Evolutionary conservation across 352 stramenopile genomes (phyloP).

Genomic region (Pythium biforme): DNA sequence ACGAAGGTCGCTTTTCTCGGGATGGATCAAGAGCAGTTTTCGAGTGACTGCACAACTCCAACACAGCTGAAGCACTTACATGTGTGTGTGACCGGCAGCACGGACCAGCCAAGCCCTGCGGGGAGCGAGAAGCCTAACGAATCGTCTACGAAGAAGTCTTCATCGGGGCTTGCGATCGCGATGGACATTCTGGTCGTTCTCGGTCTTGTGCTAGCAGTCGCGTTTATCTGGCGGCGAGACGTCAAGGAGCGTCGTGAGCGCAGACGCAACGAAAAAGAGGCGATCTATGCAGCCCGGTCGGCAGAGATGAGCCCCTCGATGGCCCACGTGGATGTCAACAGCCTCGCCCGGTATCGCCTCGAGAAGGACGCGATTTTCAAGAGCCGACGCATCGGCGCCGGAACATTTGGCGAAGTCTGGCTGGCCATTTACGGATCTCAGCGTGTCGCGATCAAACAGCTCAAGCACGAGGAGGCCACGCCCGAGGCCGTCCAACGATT

Average conservation of each 20-base stretch:
- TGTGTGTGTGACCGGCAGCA: background rate
- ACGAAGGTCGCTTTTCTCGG: background rate
- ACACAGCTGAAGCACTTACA: constrained; percentile 5
- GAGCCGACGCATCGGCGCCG: constrained; percentile 5
- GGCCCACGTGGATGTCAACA: background rate
- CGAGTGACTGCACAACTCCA: background rate
- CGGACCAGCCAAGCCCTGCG: too few relatives aligned
- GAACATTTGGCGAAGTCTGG: constrained; percentile 21
- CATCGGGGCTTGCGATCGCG: background rate
- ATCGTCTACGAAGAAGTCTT: background rate
- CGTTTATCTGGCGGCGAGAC: background rate
- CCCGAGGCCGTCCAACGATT: constrained; percentile 14
- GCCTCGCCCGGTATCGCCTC: constrained; percentile 1
- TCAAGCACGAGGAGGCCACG: background rate
- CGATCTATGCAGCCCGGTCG: constrained; percentile 1
- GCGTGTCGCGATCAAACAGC: constrained; percentile 16
- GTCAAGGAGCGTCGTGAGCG: background rate
- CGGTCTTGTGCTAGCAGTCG: background rate
- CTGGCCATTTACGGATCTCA: constrained; percentile 18
- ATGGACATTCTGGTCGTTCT: constrained; percentile 7
- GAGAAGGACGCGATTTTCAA: constrained; percentile 12
- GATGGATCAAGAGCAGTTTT: constrained; percentile 10
- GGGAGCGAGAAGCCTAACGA: background rate
- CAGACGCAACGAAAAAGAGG: constrained; percentile 1
- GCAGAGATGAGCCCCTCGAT: background rate